Evolutionary conservation across 1,284 basidiomycete genomes (phyloP).

Genomic region (Trichosporon sp.): DNA sequence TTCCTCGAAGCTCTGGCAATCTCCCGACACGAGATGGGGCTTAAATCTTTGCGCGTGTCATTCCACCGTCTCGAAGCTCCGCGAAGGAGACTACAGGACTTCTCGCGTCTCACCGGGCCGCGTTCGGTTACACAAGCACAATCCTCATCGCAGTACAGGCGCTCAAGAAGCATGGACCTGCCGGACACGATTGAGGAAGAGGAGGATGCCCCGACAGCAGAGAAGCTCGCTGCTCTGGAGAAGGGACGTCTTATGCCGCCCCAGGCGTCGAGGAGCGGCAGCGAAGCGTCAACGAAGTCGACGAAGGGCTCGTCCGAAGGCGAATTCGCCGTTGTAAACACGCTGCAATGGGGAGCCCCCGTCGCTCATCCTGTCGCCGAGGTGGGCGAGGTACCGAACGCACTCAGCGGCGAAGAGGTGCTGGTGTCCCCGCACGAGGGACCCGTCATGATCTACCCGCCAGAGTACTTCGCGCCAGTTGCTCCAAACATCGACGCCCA

Average conservation of each 20-base stretch:
- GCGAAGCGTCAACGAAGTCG: background rate
- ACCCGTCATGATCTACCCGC: background rate
- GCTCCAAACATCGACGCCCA: background rate
- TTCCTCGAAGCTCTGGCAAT: background rate
- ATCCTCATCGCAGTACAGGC: background rate
- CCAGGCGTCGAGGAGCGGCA: background rate
- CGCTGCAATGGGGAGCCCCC: background rate
- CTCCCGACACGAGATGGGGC: background rate
- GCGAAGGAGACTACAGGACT: background rate
- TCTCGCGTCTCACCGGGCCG: background rate
- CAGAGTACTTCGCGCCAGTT: background rate
- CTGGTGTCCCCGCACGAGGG: background rate
- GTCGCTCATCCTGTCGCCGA: background rate
- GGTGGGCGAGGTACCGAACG: background rate
- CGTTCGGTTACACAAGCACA: no score
- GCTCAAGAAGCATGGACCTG: no score
- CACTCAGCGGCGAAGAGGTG: background rate
- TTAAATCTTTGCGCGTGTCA: background rate
- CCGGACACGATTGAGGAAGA: background rate
- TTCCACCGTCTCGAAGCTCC: background rate
- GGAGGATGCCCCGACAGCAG: background rate
- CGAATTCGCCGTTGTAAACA: background rate
- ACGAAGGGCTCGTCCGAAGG: background rate
- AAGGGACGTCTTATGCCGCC: background rate
- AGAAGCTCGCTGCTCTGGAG: background rate